Percentiles rank a stretch among this genome's conserved stretches.
Evolutionary conservation across 169 alveolate genomes (phyloP).

Genomic region (Cryptosporidium sp.): DNA sequence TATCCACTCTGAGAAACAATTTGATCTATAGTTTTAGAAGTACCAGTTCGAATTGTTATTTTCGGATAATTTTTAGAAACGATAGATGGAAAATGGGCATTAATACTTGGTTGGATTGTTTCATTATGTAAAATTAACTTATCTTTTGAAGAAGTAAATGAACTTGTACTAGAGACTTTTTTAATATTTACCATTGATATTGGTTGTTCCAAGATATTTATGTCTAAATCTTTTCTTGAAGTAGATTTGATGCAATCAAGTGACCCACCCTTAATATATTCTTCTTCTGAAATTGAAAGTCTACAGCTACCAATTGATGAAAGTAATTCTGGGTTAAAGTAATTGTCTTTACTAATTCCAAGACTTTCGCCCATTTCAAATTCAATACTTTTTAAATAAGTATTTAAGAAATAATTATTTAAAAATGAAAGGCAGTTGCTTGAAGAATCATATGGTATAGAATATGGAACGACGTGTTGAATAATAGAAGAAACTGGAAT

Average conservation of each 20-base stretch:
- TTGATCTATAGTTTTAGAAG: slow-evolving; percentile 52
- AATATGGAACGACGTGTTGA: slow-evolving; percentile 13
- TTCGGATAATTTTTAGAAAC: slow-evolving; percentile 44
- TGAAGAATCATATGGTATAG: slow-evolving; percentile 34
- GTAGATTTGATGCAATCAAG: slow-evolving; percentile 18
- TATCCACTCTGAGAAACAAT: slow-evolving; percentile 36
- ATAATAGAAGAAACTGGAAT: slow-evolving; percentile 51
- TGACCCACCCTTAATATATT: slow-evolving; percentile 39
- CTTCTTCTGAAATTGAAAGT: slow-evolving; percentile 8
- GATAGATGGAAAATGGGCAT: slow-evolving; percentile 18
- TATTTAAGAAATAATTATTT: neutral
- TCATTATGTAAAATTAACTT: slow-evolving; percentile 33
- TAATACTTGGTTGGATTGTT: slow-evolving; percentile 42
- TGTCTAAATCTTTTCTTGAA: neutral
- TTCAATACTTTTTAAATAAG: neutral
- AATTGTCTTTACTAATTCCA: slow-evolving; percentile 17
- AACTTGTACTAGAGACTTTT: neutral
- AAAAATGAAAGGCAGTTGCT: slow-evolving; percentile 8
- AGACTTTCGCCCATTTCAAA: slow-evolving; percentile 9
- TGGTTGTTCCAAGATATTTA: slow-evolving; percentile 40
- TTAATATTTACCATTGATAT: slow-evolving; percentile 27
- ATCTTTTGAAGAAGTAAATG: neutral
- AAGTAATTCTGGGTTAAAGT: slow-evolving; percentile 23
- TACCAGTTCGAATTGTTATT: slow-evolving; percentile 31
- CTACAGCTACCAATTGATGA: slow-evolving; percentile 7